phyloP scores from a whole-genome alignment of 2,329 filamentous ascomycete genomes.

The Whalleya microplaca region DNA sequence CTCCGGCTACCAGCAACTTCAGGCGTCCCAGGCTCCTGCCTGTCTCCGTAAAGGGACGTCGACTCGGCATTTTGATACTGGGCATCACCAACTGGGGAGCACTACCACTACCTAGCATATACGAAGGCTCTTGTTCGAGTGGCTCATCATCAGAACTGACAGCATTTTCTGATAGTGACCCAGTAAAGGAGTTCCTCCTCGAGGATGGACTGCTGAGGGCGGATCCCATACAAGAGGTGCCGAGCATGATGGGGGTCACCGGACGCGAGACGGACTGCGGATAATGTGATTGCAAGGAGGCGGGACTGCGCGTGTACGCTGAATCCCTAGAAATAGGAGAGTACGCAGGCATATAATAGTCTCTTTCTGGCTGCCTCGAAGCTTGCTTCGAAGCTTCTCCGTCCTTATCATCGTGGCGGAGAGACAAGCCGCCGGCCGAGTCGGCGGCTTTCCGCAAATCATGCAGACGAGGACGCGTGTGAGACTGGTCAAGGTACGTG shows the following conservation, averaged over 20 bases:
- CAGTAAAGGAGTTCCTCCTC: constrained; percentile 54
- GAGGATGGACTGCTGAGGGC: constrained; percentile 55
- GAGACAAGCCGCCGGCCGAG: constrained; percentile 7
- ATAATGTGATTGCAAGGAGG: constrained; percentile 33
- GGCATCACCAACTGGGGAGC: constrained; percentile 95
- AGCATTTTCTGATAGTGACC: constrained; percentile 51
- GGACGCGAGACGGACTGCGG: constrained; percentile 45
- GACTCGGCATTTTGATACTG: constrained; percentile 85
- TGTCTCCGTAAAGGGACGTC: constrained; percentile 85
- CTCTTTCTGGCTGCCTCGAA: constrained; percentile 16
- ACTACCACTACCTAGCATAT: constrained; percentile 51
- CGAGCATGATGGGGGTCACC: constrained; percentile 50
- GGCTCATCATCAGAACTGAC: constrained; percentile 53
- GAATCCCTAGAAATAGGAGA: constrained; percentile 39
- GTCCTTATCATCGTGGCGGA: constrained; percentile 30
- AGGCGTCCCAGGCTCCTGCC: constrained; percentile 84
- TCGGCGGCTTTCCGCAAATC: constrained; percentile 38
- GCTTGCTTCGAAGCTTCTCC: constrained; percentile 18
- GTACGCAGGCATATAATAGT: constrained; percentile 24
- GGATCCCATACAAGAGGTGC: constrained; percentile 45
- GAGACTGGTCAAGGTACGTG: constrained; percentile 40
- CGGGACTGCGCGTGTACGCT: constrained; percentile 37
- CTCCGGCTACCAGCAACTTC: constrained; percentile 86
- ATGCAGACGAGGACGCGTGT: constrained; percentile 33
- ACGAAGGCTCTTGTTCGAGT: constrained; percentile 42